Conservation (phyloP, 371 early-diverging fungal genomes). For the Phascolomyces articulosus region DNA sequence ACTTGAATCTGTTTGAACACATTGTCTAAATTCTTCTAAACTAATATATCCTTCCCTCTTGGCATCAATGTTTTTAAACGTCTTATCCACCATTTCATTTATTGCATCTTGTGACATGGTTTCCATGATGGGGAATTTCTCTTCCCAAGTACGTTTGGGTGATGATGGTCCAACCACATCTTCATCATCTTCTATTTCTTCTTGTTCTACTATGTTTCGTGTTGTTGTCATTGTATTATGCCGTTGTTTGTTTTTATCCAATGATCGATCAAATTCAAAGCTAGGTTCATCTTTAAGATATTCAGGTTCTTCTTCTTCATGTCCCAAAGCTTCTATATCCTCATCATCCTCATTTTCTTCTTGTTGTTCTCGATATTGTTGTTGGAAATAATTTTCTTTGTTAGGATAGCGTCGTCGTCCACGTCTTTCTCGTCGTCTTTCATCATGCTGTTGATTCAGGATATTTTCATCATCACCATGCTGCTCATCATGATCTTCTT, state of each 20-base stretch:
- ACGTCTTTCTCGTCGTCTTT: neutral
- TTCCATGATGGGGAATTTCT: constrained; percentile 85
- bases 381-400: constrained; percentile 44
- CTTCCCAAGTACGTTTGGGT: constrained; percentile 52
- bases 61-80: constrained; percentile 70
- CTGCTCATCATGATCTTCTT: constrained; percentile 18
- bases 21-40: constrained; percentile 77
- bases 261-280: neutral
- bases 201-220: neutral
- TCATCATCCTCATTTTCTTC: constrained; percentile 7
- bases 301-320: constrained; percentile 21
- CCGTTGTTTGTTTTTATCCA: constrained; percentile 23
- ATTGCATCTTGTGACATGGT: constrained; percentile 91
- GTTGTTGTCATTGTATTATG: neutral
- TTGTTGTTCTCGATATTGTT: constrained; percentile 28
- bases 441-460: constrained; percentile 2
- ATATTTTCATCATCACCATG: constrained; percentile 14
- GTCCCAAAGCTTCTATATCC: no score
- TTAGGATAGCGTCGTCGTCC: constrained; percentile 32
- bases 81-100: constrained; percentile 92
- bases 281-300: constrained; percentile 4
- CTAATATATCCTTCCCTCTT: constrained; percentile 68
- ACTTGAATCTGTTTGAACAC: constrained; percentile 68
- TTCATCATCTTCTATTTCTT: neutral
- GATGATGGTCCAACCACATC: constrained; percentile 7